A percentile compares a stretch with the other conserved stretches of the same genome.
Conservation (phyloP, 805 yeast species). For the Saccharomyces jurei region DNA sequence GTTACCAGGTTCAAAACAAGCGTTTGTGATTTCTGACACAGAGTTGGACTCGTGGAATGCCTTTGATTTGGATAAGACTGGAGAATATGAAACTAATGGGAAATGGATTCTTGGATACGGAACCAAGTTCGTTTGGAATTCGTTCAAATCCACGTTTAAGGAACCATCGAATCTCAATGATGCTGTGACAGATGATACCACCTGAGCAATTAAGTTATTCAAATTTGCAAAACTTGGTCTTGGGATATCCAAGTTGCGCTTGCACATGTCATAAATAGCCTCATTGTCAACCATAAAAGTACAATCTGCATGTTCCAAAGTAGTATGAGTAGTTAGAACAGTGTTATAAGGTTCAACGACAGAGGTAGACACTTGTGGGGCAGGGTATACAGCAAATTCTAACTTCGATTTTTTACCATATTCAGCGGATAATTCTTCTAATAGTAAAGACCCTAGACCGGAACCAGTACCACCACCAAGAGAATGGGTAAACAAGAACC, state of each 20-base stretch:
- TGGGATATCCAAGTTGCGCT: slow-evolving; percentile 81
- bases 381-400: slow-evolving; percentile 94
- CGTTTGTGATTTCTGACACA: slow-evolving; percentile 87
- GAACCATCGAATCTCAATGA: slow-evolving; percentile 92
- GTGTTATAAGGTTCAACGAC: slow-evolving; percentile 97
- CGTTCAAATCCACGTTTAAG: slow-evolving; percentile 88
- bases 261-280: slow-evolving; percentile 94
- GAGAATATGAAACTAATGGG: slow-evolving; percentile 94
- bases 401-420: slow-evolving; percentile 90
- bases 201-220: slow-evolving; percentile 89
- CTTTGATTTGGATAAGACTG: slow-evolving; percentile 80
- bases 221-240: slow-evolving; percentile 79
- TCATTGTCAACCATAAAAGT: slow-evolving; percentile 97
- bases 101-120: slow-evolving; percentile 97
- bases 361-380: slow-evolving; percentile 88
- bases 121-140: slow-evolving; percentile 92
- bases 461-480: slow-evolving; percentile 98
- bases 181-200: slow-evolving; percentile 91
- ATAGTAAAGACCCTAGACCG: slow-evolving; percentile 84
- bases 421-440: slow-evolving; percentile 81
- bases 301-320: slow-evolving; percentile 94
- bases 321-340: slow-evolving; percentile 88
- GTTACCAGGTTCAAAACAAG: slow-evolving; percentile 93
- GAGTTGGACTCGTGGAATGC: slow-evolving; percentile 88
- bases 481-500: slow-evolving; percentile 89